A percentile compares a stretch with the other conserved stretches of the same genome.
These are phyloP conservation scores for Talaromyces pinophilus DNA, from an alignment of 2,329 filamentous ascomycete species.

Conservation along the genomic window DNA sequence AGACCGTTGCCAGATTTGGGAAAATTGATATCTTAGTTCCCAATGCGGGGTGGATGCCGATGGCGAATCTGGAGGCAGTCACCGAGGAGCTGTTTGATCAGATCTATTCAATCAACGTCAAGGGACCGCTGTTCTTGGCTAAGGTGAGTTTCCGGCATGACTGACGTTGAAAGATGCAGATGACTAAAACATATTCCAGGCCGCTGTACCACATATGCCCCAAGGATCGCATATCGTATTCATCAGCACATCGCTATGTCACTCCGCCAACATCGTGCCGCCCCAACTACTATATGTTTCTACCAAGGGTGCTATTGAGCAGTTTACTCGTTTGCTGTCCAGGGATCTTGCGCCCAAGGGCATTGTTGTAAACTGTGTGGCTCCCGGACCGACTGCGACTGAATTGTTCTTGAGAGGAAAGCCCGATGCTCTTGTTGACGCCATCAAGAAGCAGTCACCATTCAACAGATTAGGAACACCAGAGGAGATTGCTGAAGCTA, in stretches of 20 bases:
- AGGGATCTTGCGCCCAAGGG: constrained; percentile 58
- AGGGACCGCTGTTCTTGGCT: constrained; percentile 58
- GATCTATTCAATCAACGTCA: constrained; percentile 57
- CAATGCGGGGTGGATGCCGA: constrained; percentile 57
- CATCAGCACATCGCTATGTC: constrained; percentile 49
- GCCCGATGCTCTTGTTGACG: constrained; percentile 38
- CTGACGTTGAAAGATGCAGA: neutral
- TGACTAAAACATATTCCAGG: constrained; percentile 35
- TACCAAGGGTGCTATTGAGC: constrained; percentile 62
- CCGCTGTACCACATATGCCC: constrained; percentile 55
- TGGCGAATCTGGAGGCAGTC: constrained; percentile 52
- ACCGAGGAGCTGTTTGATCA: constrained; percentile 56
- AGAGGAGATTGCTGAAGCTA: constrained; percentile 48
- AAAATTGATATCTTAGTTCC: constrained; percentile 61
- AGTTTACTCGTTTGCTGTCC: constrained; percentile 57
- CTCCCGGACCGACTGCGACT: constrained; percentile 58
- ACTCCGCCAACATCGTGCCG: constrained; percentile 45
- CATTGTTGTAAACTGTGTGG: constrained; percentile 55
- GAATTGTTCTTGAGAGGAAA: constrained; percentile 58
- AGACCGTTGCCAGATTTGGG: constrained; percentile 53
- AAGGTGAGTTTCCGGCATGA: constrained; percentile 6
- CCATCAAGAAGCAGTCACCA: constrained; percentile 24
- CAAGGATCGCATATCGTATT: constrained; percentile 55
- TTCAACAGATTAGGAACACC: constrained; percentile 32
- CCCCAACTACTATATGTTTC: constrained; percentile 56